phyloP scores from a whole-genome alignment of 768 basidiomycete genomes.

The Psilocybe cyanescens region DNA sequence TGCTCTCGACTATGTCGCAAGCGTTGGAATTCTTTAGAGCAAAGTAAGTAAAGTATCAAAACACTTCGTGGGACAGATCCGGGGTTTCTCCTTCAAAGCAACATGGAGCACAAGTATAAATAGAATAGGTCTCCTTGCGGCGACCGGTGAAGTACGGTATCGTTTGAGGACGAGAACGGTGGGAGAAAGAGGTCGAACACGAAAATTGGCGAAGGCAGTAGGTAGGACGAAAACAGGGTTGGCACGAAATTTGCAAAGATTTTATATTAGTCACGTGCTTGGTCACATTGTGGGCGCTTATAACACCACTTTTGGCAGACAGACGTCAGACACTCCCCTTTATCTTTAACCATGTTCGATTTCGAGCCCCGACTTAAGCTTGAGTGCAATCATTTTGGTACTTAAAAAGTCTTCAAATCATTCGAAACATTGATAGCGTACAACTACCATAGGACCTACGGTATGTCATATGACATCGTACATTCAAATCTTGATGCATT shows the following conservation, averaged over 20 bases:
- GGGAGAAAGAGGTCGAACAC: neutral
- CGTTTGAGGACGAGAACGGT: neutral
- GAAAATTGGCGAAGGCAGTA: neutral
- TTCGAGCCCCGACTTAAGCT: too few relatives aligned
- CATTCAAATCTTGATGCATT: too few relatives aligned
- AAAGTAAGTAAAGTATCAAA: neutral
- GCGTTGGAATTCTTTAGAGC: neutral
- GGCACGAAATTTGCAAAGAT: neutral
- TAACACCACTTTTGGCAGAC: neutral
- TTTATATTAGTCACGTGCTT: neutral
- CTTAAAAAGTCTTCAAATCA: too few relatives aligned
- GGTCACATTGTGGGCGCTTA: neutral
- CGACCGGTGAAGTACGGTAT: neutral
- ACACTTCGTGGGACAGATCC: slow-evolving; percentile 14
- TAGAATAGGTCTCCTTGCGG: neutral
- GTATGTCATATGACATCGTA: too few relatives aligned
- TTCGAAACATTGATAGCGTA: too few relatives aligned
- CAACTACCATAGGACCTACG: too few relatives aligned
- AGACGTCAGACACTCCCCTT: neutral
- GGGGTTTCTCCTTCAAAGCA: slow-evolving; percentile 24
- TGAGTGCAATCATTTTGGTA: too few relatives aligned
- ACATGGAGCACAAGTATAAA: slow-evolving; percentile 24
- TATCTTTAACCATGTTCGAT: neutral
- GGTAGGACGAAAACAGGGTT: neutral
- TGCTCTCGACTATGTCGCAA: neutral